Base-by-base conservation (phyloP, 2,329 filamentous ascomycete species). In the Fusarium multiceps region DNA sequence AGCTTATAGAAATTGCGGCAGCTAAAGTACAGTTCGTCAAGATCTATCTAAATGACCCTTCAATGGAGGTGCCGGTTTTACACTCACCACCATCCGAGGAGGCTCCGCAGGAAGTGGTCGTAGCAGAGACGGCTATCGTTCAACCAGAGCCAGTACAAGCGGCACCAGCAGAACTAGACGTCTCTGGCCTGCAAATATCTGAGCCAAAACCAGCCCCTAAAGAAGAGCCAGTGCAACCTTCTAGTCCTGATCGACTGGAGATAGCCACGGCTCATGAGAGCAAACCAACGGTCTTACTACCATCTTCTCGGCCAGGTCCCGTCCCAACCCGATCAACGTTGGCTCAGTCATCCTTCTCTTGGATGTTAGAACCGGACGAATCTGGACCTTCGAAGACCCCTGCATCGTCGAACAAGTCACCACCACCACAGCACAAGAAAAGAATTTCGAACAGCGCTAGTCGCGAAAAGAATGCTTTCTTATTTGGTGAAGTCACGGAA, bases 321-420 rank as follows among this genome's bases (percentile, higher is more conserved):
- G 85, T 89, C 18, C 88, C 87, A 1, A 88, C 88, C 21, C 85
- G 90, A 23, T 91, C 90, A 6, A 88, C 86, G 1, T 83, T 93
- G 34, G 90, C 90, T 2, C 90, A 92, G 70, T 93, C 92, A 10
- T 91, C 90, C 6, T 94, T 93, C 77, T 90, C 91, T 2, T 93
- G 90, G 90, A 94, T 94, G 91, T 83, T 94, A 4, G 89, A 90
- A 69, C 86, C 86, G 5, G 85, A 87, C 69, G 76, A 82, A 56
- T 77, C 81, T 0, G 60, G 49, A 13, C 72, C 63, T 42, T 69
- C 74, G 51, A 61, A 76, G 58, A 66, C 74, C 1, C 54, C 71
- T 14, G 30, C 69, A 4, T 63, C 75, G 6, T 48, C 71, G 10
- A 69, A 56, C 37, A 80, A 79, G 21, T 79, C 80, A 7, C 75